Evolutionary conservation across 306 rosid species (phyloP), one percentile per base, ranked within the genome.

Genomic region (Sophora flavescens): DNA sequence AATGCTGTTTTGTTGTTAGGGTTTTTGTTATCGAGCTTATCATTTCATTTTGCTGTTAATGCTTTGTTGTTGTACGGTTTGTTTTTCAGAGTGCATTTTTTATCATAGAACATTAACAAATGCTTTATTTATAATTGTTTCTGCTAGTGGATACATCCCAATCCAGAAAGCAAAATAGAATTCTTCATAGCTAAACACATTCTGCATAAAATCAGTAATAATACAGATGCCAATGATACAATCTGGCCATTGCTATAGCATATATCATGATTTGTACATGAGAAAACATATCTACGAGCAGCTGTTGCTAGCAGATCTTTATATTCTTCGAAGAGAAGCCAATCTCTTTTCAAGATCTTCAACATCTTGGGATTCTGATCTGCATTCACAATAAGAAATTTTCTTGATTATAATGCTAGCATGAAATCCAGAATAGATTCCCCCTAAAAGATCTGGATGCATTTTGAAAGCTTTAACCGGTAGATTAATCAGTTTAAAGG

Each of bases 261-360:
- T 61, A 77, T 60, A 32, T 64, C 44, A 73, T 14, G 73, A 83
- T 80, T 84, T 84, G 63, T 84, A 81, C 85, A 84, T 42, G 54
- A 76, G 13, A 35, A 67, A 67, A 42, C 56, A 73, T 38, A 74
- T 70, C 41, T 13, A 28, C 45, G 9, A 60, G 75, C 56, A 52
- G 41, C 60, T 70, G 15, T 18, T 26, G 41, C 12, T 11, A 44
- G 41, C 12, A 14, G 51, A 77, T 72, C 26, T 57, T 88, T 88
- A 93, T 74, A 81, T 71, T 67, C 91, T 92, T 48, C 98, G 86
- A 67, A 94, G 94, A 18, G 98, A 91, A 53, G 98, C 98, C 84
- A 94, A 54, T 80, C 98, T 90, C 96, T 88, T 94, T 63, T 90
- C 98, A 66, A 94, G 97, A 10, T 94, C 97, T 63, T 90, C 96